Percentiles rank a stretch among this genome's conserved stretches.
These are phyloP conservation scores for Citrus medica DNA, from an alignment of 345 rosid species.

Conservation along the genomic window DNA sequence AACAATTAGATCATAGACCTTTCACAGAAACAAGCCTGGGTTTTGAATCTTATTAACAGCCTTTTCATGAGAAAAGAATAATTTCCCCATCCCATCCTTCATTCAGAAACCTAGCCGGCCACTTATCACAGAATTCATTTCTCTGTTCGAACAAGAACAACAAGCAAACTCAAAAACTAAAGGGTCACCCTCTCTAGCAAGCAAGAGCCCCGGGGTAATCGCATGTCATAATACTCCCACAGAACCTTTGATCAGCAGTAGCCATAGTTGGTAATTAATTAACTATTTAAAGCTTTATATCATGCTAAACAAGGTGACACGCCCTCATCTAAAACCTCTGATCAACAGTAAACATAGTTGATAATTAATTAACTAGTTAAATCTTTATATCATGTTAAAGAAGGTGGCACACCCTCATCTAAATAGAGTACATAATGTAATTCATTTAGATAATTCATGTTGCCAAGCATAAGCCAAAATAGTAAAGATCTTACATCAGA, in stretches of 20 bases:
- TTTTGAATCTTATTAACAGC: not conserved
- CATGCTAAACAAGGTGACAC: not conserved
- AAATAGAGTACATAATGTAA: not conserved
- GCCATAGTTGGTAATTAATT: not conserved
- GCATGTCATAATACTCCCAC: too few species aligned
- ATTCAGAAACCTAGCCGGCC: too few species aligned
- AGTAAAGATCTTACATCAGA: constrained; percentile 51
- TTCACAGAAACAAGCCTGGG: not conserved
- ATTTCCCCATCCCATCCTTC: not conserved
- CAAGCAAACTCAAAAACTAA: too few species aligned
- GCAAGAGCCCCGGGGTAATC: too few species aligned
- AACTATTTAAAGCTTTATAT: not conserved
- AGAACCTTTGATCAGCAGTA: too few species aligned
- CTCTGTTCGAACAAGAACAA: too few species aligned
- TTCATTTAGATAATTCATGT: not conserved
- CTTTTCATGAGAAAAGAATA: not conserved
- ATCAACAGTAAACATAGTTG: too few species aligned
- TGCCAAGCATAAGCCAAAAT: not conserved
- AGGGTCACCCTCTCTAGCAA: too few species aligned
- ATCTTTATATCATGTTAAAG: not conserved
- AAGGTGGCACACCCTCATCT: not conserved
- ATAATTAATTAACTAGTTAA: not conserved
- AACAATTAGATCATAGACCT: not conserved
- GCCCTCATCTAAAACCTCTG: too few species aligned
- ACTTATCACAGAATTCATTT: too few species aligned